Conservation (phyloP, 139 green algal genomes). For the Pseudopediastrum boryanum region DNA sequence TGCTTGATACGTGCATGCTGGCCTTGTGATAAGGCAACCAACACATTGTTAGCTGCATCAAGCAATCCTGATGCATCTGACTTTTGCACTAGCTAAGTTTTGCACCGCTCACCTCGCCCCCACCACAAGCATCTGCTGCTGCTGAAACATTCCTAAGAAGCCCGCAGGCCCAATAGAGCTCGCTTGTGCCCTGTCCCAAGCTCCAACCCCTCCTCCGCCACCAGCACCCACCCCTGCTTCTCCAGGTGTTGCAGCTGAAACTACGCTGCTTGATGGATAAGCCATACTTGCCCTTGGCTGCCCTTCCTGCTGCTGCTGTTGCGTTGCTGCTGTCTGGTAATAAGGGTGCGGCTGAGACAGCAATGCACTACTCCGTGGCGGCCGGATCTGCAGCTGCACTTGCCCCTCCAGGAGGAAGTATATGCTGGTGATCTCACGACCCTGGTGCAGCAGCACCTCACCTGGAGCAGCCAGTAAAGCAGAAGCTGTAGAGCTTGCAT, state of each 20-base stretch:
- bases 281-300: too few species aligned
- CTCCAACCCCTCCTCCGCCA: neutral
- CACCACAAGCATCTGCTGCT: slow-evolving; percentile 3
- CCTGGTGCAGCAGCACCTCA: slow-evolving; percentile 26
- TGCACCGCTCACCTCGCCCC: slow-evolving; percentile 2
- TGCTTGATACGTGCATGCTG: too few species aligned
- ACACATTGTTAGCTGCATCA: too few species aligned
- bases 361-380: neutral
- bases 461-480: slow-evolving; percentile 4
- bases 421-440: slow-evolving; percentile 11
- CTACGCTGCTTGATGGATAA: too few species aligned
- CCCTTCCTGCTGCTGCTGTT: neutral
- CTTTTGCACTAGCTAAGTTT: neutral
- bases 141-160: too few species aligned
- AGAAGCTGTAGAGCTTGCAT: too few species aligned
- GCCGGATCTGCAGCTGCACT: neutral
- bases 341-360: neutral
- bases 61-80: too few species aligned
- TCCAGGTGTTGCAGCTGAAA: too few species aligned
- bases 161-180: too few species aligned
- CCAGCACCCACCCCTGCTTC: neutral
- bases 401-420: slow-evolving; percentile 15
- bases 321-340: neutral
- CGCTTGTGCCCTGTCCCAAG: neutral
- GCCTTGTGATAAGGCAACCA: too few species aligned